phyloP scores from a whole-genome alignment of 768 basidiomycete species.

The Hygrocybe punicea region DNA sequence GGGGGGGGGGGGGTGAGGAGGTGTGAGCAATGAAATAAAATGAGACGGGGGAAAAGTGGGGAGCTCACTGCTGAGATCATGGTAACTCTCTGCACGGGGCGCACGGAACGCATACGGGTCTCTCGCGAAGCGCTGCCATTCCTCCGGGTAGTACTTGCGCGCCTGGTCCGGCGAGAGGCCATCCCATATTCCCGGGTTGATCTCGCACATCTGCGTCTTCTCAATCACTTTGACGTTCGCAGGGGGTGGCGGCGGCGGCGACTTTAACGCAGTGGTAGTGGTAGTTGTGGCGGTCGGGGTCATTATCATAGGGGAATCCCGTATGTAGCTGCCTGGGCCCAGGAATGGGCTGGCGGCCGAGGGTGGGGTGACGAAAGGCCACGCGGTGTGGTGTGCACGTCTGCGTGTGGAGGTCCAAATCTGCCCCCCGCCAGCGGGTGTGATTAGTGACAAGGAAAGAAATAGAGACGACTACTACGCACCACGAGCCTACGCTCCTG shows the following conservation, averaged over 20 bases:
- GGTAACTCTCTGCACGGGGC: constrained; percentile 94
- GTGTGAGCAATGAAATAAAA: too few relatives aligned
- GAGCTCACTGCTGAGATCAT: constrained; percentile 77
- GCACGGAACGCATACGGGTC: constrained; percentile 93
- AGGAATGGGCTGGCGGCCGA: constrained; percentile 11
- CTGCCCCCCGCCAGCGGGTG: constrained; percentile 37
- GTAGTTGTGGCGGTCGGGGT: not conserved
- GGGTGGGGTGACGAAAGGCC: constrained; percentile 72
- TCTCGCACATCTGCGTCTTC: constrained; percentile 95
- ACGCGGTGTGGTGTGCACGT: constrained; percentile 91
- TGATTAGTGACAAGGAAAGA: not conserved
- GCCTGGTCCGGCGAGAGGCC: constrained; percentile 89
- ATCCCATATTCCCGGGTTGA: constrained; percentile 98
- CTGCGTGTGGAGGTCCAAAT: constrained; percentile 97
- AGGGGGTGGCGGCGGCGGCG: constrained; percentile 8
- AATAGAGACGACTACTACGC: constrained; percentile 30
- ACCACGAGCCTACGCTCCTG: constrained; percentile 65
- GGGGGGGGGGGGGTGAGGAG: constrained; percentile 12
- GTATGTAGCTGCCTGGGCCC: not conserved
- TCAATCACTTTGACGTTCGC: constrained; percentile 81
- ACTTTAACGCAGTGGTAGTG: constrained; percentile 6
- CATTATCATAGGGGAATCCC: constrained; percentile 10
- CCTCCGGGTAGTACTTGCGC: constrained; percentile 84
- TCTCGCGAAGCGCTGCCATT: constrained; percentile 88
- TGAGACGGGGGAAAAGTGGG: not conserved